Conservation (phyloP, 2,329 filamentous ascomycete species). For the Stemphylium lycopersici region DNA sequence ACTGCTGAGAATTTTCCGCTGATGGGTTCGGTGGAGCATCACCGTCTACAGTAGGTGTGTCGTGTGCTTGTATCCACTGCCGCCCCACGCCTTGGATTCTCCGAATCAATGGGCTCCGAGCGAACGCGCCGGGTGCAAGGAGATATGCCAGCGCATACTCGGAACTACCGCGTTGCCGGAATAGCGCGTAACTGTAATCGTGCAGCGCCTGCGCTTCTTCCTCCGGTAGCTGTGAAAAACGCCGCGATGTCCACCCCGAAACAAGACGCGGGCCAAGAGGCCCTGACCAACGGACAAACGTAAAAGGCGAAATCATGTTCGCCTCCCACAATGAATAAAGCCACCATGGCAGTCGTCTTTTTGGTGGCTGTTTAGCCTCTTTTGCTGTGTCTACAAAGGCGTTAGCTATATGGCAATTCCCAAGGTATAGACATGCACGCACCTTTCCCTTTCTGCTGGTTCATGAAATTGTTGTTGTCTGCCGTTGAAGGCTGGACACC, state of each 20-base stretch:
- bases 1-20: neutral
- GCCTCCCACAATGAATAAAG: slow-evolving; percentile 94
- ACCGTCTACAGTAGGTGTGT: slow-evolving; percentile 32
- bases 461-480: slow-evolving; percentile 63
- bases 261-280: slow-evolving; percentile 90
- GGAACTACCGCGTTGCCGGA: slow-evolving; percentile 87
- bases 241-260: slow-evolving; percentile 90
- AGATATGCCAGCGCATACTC: slow-evolving; percentile 94
- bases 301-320: slow-evolving; percentile 89
- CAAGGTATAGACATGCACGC: neutral
- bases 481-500: slow-evolving; percentile 70
- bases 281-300: slow-evolving; percentile 83
- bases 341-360: slow-evolving; percentile 78
- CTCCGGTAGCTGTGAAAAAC: slow-evolving; percentile 85
- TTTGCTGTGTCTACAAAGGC: slow-evolving; percentile 34
- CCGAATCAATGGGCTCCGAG: slow-evolving; percentile 83
- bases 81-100: slow-evolving; percentile 86
- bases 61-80: slow-evolving; percentile 58
- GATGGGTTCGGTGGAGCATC: slow-evolving; percentile 24
- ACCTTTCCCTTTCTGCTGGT: slow-evolving; percentile 51
- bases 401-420: neutral
- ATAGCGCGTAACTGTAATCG: slow-evolving; percentile 92
- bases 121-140: slow-evolving; percentile 90
- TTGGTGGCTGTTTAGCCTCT: slow-evolving; percentile 54
- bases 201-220: slow-evolving; percentile 85